phyloP scores from a whole-genome alignment of 331 rosid species.

The Malus hybrid region DNA sequence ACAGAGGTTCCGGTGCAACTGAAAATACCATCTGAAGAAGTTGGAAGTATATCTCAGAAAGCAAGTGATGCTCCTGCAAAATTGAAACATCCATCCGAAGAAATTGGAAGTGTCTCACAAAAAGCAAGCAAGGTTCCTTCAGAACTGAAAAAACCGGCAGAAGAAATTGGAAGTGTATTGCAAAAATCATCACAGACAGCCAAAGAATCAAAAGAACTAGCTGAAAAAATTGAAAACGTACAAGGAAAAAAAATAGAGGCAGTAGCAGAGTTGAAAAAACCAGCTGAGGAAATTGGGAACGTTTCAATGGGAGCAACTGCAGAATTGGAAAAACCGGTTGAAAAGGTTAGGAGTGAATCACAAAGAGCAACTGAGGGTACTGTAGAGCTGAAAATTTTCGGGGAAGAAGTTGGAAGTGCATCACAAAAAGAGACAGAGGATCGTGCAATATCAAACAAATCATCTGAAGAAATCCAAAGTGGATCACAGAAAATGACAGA shows the following conservation, averaged over 20 bases:
- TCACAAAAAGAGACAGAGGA: background rate
- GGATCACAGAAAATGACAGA: background rate
- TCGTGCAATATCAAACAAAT: background rate
- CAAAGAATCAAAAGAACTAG: background rate
- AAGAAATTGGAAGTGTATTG: background rate
- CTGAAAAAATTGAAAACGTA: background rate
- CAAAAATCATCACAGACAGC: background rate
- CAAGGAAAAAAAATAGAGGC: background rate
- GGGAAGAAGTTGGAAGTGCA: background rate
- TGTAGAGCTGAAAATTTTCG: background rate
- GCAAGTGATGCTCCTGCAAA: background rate
- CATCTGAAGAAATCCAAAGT: background rate
- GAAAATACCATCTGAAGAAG: background rate
- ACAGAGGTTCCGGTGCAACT: background rate
- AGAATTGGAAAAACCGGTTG: background rate
- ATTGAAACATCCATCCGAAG: background rate
- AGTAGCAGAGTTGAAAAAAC: background rate
- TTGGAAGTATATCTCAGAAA: background rate
- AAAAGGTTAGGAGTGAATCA: background rate
- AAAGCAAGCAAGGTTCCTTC: background rate
- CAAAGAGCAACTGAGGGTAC: background rate
- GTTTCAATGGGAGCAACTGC: background rate
- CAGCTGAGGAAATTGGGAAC: background rate
- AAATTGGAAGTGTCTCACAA: background rate
- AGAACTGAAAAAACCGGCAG: background rate